These are phyloP conservation scores for Turnera subulata DNA, from an alignment of 345 rosid species.

Conservation along the genomic window DNA sequence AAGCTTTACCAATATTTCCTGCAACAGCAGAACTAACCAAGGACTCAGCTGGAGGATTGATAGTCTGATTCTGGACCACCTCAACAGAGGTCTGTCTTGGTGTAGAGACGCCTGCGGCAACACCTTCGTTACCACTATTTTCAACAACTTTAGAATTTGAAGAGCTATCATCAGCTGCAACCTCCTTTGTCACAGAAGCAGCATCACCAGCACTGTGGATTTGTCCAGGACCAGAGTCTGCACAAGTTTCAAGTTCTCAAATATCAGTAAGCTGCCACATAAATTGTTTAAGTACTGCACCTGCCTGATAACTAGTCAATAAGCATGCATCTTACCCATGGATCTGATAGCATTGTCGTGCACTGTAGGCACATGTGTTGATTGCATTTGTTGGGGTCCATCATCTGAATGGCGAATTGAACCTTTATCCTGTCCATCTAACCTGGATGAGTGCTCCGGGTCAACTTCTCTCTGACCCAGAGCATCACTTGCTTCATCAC, in stretches of 20 bases:
- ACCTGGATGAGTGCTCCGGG: conserved; percentile 16
- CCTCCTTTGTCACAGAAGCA: conserved; percentile 16
- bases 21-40: conserved; percentile 10
- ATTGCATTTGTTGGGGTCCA: conserved; percentile 15
- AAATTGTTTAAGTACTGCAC: conserved; percentile 5
- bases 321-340: conserved; percentile 22
- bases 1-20: conserved; percentile 3
- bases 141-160: conserved; percentile 7
- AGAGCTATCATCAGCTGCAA: conserved; percentile 11
- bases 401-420: conserved; percentile 14
- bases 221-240: conserved; percentile 17
- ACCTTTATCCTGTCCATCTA: conserved; percentile 9
- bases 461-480: conserved; percentile 7
- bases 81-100: not conserved
- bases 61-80: conserved; percentile 8
- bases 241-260: conserved; percentile 7
- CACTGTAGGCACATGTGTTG: conserved; percentile 6
- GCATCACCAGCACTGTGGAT: conserved; percentile 10
- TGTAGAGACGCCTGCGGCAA: not conserved
- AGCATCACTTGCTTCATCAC: conserved; percentile 4
- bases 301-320: not conserved
- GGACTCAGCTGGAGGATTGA: conserved; percentile 5
- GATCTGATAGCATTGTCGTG: conserved; percentile 18
- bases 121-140: conserved; percentile 9
- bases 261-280: conserved; percentile 7